A percentile compares a stretch with the other conserved stretches of the same genome.
phyloP scores from a whole-genome alignment of 345 rosid species.

The Trapa incisa region DNA sequence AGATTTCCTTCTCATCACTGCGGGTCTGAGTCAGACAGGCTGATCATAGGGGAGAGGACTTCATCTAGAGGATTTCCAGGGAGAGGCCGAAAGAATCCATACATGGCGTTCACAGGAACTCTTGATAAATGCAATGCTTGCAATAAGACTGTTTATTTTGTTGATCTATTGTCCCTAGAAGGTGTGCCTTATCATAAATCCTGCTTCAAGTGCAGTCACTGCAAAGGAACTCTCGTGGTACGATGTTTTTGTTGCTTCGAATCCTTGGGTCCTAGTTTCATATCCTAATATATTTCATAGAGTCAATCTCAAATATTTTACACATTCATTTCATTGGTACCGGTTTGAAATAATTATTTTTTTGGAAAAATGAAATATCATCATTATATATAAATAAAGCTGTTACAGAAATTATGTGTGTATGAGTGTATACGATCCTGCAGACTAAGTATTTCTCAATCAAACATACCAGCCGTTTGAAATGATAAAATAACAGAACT shows the following conservation, averaged over 20 bases:
- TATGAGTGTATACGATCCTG: no score
- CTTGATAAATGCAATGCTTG: constrained; percentile 85
- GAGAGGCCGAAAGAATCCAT: not conserved
- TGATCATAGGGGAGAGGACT: not conserved
- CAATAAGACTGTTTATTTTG: constrained; percentile 77
- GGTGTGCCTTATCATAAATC: constrained; percentile 77
- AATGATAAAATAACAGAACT: not conserved
- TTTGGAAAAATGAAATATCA: no score
- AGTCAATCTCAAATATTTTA: no score
- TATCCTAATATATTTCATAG: no score
- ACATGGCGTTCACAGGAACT: constrained; percentile 86
- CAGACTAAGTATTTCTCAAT: no score
- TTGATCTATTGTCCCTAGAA: constrained; percentile 77
- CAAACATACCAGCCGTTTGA: no score
- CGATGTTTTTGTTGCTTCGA: not conserved
- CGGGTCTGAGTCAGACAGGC: not conserved
- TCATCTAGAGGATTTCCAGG: not conserved
- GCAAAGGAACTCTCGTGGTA: constrained; percentile 84
- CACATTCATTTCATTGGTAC: no score
- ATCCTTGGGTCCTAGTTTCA: no score
- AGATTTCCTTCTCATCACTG: not conserved
- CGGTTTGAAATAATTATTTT: no score
- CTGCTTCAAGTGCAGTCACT: constrained; percentile 88
- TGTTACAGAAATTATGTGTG: no score
- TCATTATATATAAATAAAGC: no score